Evolutionary conservation across 1,284 basidiomycete species (phyloP).

Genomic region (Mycena citricolor): DNA sequence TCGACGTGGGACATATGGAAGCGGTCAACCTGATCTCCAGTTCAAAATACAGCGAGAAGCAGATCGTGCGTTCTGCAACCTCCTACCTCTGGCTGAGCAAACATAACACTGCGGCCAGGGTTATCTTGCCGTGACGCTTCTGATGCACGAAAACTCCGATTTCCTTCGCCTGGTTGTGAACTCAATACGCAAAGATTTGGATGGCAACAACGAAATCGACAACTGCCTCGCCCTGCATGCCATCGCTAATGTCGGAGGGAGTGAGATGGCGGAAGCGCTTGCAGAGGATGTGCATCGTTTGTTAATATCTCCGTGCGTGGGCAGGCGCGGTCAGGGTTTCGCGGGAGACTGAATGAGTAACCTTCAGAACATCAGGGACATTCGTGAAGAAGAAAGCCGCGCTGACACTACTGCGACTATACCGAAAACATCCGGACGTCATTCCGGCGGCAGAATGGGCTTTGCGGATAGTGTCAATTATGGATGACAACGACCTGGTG

Average conservation of each 20-base stretch:
- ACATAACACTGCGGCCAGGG: constrained; percentile 53
- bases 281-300: constrained; percentile 92
- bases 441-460: constrained; percentile 96
- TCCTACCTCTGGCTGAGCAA: constrained; percentile 2
- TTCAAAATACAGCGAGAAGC: constrained; percentile 97
- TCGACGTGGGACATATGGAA: constrained; percentile 99
- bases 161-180: constrained; percentile 95
- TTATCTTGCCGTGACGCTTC: constrained; percentile 93
- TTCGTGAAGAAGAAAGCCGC: constrained; percentile 99
- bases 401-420: constrained; percentile 87
- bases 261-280: constrained; percentile 97
- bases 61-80: constrained; percentile 72
- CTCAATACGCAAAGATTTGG: constrained; percentile 96
- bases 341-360: too few relatives aligned
- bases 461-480: constrained; percentile 87
- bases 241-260: constrained; percentile 96
- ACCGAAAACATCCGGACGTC: constrained; percentile 94
- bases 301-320: constrained; percentile 89
- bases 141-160: constrained; percentile 99
- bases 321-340: too few relatives aligned
- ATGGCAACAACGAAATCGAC: constrained; percentile 91
- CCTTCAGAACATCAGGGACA: constrained; percentile 80
- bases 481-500: constrained; percentile 91
- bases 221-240: constrained; percentile 98
- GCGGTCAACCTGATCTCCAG: constrained; percentile 97